phyloP scores from a whole-genome alignment of 129 eudicot genomes.

The Lactuca sativa region DNA sequence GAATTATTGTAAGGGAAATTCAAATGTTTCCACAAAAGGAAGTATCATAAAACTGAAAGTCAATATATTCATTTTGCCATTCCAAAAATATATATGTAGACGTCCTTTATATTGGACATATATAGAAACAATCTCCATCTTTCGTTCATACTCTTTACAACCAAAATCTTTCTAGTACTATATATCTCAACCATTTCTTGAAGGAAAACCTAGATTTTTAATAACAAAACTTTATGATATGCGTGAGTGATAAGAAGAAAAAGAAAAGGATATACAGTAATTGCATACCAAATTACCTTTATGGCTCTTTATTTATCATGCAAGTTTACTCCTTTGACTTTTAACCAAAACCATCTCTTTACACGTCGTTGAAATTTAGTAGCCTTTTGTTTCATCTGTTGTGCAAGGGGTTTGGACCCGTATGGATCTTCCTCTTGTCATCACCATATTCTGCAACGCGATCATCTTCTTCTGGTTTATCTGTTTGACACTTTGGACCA shows the following conservation, averaged over 20 bases:
- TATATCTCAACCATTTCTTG: constrained; percentile 14
- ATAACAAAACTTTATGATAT: constrained; percentile 11
- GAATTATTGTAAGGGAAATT: too few relatives aligned
- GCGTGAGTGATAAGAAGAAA: background rate
- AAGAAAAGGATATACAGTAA: background rate
- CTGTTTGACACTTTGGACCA: constrained; percentile 10
- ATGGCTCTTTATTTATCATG: constrained; percentile 9
- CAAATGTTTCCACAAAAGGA: too few relatives aligned
- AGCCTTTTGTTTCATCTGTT: constrained; percentile 23
- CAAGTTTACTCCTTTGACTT: background rate
- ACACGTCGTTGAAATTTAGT: constrained; percentile 6
- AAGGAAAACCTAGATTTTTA: constrained; percentile 4
- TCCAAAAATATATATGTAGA: background rate
- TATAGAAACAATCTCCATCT: constrained; percentile 1
- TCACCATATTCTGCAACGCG: constrained; percentile 14
- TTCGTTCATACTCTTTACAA: constrained; percentile 2
- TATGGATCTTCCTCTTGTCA: constrained; percentile 37
- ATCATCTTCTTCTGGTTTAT: constrained; percentile 10
- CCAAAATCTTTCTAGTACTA: constrained; percentile 19
- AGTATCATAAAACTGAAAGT: too few relatives aligned
- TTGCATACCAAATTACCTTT: constrained; percentile 6
- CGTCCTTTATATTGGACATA: constrained; percentile 5
- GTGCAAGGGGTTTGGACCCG: constrained; percentile 44
- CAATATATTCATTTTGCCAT: too few relatives aligned
- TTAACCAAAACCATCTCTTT: constrained; percentile 10